Percentiles rank a stretch among this genome's conserved stretches.
Conservation (phyloP, 805 yeast genomes). For the Nakazawaea ambrosiae region DNA sequence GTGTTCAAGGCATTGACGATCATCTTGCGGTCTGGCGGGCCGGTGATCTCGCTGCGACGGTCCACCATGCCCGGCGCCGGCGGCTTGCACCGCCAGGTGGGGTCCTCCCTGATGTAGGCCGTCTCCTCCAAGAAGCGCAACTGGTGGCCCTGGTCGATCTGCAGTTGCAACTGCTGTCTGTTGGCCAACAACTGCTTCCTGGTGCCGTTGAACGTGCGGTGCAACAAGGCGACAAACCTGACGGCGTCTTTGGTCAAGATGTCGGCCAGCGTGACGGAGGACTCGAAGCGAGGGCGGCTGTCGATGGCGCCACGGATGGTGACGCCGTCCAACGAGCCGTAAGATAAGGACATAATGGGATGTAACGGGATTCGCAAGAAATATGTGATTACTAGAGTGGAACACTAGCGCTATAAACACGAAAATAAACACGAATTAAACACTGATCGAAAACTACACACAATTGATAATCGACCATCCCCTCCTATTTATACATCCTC, state of each 20-base stretch:
- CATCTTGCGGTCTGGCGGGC: slow-evolving; percentile 83
- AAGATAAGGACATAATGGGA: slow-evolving; percentile 23
- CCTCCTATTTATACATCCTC: no score
- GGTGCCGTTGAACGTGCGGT: slow-evolving; percentile 60
- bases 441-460: no score
- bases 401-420: neutral
- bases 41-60: slow-evolving; percentile 78
- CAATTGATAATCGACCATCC: no score
- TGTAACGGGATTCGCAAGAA: neutral
- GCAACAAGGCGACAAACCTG: slow-evolving; percentile 64
- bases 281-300: slow-evolving; percentile 20
- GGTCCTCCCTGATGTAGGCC: slow-evolving; percentile 59
- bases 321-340: slow-evolving; percentile 44
- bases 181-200: slow-evolving; percentile 54
- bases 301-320: slow-evolving; percentile 44
- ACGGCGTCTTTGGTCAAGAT: slow-evolving; percentile 53
- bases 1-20: slow-evolving; percentile 76
- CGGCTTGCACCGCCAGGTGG: slow-evolving; percentile 70
- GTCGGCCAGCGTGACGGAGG: slow-evolving; percentile 39
- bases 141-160: slow-evolving; percentile 53
- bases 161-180: slow-evolving; percentile 53
- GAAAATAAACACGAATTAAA: no score
- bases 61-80: slow-evolving; percentile 67
- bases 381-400: neutral
- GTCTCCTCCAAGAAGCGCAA: slow-evolving; percentile 67